Evolutionary conservation across 192 early-diverging fungal species (phyloP).

Genomic region (Backusella mclennaniae): DNA sequence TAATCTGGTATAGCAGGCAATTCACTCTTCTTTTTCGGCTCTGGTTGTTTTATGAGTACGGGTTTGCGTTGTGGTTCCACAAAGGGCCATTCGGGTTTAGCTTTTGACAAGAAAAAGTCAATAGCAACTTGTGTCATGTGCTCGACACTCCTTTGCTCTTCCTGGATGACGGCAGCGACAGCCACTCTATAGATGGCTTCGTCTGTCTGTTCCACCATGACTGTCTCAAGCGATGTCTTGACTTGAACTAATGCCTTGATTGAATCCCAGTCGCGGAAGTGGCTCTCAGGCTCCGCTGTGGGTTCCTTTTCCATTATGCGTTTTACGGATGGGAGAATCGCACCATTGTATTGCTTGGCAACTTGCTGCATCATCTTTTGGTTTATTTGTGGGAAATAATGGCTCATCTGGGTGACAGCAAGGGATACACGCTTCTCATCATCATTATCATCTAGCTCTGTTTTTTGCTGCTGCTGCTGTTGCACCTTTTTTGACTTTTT

Average conservation of each 20-base stretch:
- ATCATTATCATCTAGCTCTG: no score
- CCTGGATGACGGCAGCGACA: constrained; percentile 36
- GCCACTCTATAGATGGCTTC: constrained; percentile 37
- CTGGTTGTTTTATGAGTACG: not conserved
- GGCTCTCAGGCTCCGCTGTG: not conserved
- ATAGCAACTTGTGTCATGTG: constrained; percentile 39
- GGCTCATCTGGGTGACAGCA: not conserved
- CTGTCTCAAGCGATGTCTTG: constrained; percentile 25
- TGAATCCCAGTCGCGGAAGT: constrained; percentile 10
- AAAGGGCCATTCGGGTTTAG: not conserved
- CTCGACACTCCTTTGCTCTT: constrained; percentile 16
- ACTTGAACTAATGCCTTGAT: constrained; percentile 27
- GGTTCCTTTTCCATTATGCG: constrained; percentile 14
- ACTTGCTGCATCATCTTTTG: not conserved
- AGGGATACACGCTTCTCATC: not conserved
- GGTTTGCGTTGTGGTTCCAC: not conserved
- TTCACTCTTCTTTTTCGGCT: constrained; percentile 1
- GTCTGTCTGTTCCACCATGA: constrained; percentile 40
- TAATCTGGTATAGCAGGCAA: constrained; percentile 34
- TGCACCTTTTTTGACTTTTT: constrained; percentile 12
- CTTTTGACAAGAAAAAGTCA: constrained; percentile 34
- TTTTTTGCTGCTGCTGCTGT: not conserved
- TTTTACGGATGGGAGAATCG: constrained; percentile 18
- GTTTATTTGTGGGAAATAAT: constrained; percentile 10
- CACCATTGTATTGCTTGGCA: constrained; percentile 10